These are phyloP conservation scores for Termitomyces sp. DNA, from an alignment of 768 basidiomycete genomes.

Conservation along the genomic window DNA sequence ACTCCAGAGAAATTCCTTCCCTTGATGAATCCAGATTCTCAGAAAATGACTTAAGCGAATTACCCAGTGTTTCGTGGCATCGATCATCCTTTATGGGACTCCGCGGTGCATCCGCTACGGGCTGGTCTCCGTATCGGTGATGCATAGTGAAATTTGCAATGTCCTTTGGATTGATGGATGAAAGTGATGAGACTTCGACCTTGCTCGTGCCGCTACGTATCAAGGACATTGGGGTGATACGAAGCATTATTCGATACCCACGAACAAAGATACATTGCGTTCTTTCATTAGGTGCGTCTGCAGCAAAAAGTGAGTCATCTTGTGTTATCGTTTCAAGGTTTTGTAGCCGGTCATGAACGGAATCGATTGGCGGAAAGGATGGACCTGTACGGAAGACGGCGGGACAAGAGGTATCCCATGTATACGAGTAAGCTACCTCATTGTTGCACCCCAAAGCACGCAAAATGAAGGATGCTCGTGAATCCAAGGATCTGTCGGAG, in stretches of 20 bases:
- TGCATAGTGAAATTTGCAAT: background rate
- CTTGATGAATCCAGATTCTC: background rate
- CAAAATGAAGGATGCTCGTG: conserved; percentile 6
- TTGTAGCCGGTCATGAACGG: background rate
- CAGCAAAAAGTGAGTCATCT: conserved; percentile 6
- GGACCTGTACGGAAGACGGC: conserved; percentile 11
- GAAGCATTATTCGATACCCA: conserved; percentile 13
- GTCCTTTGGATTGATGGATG: conserved; percentile 4
- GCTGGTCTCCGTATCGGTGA: background rate
- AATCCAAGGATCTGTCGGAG: conserved; percentile 5
- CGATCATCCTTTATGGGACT: background rate
- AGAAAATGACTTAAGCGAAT: background rate
- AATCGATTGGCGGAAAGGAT: conserved; percentile 1
- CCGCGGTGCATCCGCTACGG: background rate
- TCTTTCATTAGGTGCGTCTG: conserved; percentile 3
- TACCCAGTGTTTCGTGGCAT: background rate
- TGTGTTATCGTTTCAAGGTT: conserved; percentile 1
- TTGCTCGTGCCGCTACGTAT: conserved; percentile 1
- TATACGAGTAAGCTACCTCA: conserved; percentile 6
- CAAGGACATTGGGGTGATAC: conserved; percentile 1
- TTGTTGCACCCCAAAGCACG: background rate
- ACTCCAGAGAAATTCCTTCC: background rate
- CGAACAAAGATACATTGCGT: conserved; percentile 13
- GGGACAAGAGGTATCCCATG: conserved; percentile 9
- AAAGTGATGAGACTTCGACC: conserved; percentile 7